Percentiles rank a stretch among this genome's conserved stretches.
Evolutionary conservation across 2,329 filamentous ascomycete genomes (phyloP).

Genomic region (Aureobasidium zeae): DNA sequence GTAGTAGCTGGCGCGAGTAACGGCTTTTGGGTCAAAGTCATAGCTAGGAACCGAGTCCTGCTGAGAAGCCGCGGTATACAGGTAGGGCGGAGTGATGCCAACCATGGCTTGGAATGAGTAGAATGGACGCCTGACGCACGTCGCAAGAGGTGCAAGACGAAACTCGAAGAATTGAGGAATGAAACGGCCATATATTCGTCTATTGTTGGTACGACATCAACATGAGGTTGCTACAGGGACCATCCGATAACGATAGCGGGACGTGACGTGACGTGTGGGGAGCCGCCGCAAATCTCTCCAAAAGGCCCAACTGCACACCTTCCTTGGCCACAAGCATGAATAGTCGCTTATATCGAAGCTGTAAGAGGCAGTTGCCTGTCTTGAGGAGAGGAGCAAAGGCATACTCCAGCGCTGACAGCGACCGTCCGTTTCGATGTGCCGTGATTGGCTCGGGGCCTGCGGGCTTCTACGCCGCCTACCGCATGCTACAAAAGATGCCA

Average conservation of each 20-base stretch:
- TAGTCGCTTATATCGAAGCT: background rate
- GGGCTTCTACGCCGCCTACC: conserved; percentile 88
- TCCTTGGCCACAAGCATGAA: conserved; percentile 3
- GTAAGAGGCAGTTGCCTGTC: background rate
- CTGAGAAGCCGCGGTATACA: conserved; percentile 53
- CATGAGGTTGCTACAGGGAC: conserved; percentile 5
- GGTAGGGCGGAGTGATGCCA: conserved; percentile 56
- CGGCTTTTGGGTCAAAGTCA: conserved; percentile 77
- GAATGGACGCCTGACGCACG: background rate
- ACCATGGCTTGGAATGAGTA: conserved; percentile 26
- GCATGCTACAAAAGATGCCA: conserved; percentile 66
- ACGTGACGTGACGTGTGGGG: conserved; percentile 7
- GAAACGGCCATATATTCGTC: conserved; percentile 15
- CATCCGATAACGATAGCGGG: conserved; percentile 6
- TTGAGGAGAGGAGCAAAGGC: background rate
- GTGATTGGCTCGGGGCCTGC: conserved; percentile 90
- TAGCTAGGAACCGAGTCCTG: conserved; percentile 43
- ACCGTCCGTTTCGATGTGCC: conserved; percentile 62
- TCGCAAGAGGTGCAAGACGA: conserved; percentile 1
- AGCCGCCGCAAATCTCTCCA: background rate
- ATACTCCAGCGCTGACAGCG: conserved; percentile 12
- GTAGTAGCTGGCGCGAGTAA: conserved; percentile 67
- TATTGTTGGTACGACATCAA: background rate
- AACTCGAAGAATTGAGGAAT: conserved; percentile 11
- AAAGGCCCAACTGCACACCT: background rate